Base-by-base conservation (phyloP, 768 basidiomycete species). In the Tulasnella calospora region DNA sequence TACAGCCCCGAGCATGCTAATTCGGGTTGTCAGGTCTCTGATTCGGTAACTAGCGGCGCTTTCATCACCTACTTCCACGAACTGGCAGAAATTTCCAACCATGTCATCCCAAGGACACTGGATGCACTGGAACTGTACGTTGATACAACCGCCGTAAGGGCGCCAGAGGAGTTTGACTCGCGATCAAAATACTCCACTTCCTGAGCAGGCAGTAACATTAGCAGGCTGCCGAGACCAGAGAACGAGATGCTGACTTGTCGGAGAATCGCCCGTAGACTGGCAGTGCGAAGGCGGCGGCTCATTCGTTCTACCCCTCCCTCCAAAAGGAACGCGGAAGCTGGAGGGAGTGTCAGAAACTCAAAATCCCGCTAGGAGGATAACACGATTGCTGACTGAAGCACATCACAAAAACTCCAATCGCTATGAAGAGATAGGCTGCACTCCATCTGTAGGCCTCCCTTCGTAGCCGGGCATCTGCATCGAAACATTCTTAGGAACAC, bases 171-270 rank as follows among this genome's bases (percentile, higher is more conserved):
- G 13, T 81, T 80, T n/a, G 80, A 71, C 23, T 80, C 79, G 10
- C 77, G 70, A 47, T 84, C 84, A 73, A 84, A 84, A 73, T 81
- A 84, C 6, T 80, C 82, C 38, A 83, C 81, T 30, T 83, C 84
- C 78, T 84, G 73, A 73, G 23, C 51, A 23, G 51, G 4, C 23
- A n/a, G 13, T 8, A n/a, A 23, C n/a, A 51, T 51, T n/a, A 51
- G 10, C 51, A 51, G 51, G n/a, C 21, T n/a, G 4, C 51, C 51
- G 23, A 12, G 23, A 8, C 23, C n/a, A 8, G 51, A 23, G 0
- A 44, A 51, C 23, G 21, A n/a, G 7, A n/a, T 51, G 51, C 51
- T 23, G 3, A 51, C 51, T 23, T 51, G 51, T 9, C 51, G 51
- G 51, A 82, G 70, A 41, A 83, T 40, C 0, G 80, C 78, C 3